These are phyloP conservation scores for Gillenia trifoliata DNA, from an alignment of 306 rosid genomes.

Conservation along the genomic window DNA sequence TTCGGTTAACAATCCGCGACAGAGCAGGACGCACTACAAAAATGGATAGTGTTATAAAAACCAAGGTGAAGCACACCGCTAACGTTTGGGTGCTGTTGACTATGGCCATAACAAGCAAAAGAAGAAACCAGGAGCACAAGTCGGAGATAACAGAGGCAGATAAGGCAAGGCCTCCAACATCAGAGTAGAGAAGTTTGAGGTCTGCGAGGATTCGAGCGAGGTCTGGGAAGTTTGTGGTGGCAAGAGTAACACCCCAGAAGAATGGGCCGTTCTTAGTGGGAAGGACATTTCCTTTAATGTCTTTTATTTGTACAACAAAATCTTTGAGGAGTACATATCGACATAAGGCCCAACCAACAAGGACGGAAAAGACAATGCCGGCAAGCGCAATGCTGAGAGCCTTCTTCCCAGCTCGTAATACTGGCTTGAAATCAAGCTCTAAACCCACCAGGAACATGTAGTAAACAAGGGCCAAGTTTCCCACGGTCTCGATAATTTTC, in stretches of 20 bases:
- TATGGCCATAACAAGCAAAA: slow-evolving; percentile 10
- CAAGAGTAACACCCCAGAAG: slow-evolving; percentile 37
- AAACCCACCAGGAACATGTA: slow-evolving; percentile 37
- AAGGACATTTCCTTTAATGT: no score
- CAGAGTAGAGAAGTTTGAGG: slow-evolving; percentile 34
- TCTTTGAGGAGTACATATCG: neutral
- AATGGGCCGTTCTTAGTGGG: slow-evolving; percentile 13
- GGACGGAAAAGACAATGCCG: slow-evolving; percentile 23
- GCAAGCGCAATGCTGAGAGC: slow-evolving; percentile 29
- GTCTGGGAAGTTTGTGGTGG: slow-evolving; percentile 40
- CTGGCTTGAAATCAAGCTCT: slow-evolving; percentile 30
- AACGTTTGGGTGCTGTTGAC: neutral
- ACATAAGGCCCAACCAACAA: slow-evolving; percentile 24
- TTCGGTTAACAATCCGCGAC: slow-evolving; percentile 10
- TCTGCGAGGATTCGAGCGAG: slow-evolving; percentile 30
- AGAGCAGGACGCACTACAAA: slow-evolving; percentile 30
- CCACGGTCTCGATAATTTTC: slow-evolving; percentile 29
- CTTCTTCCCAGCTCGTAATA: slow-evolving; percentile 23
- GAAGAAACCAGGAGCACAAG: slow-evolving; percentile 28
- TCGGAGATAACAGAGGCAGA: slow-evolving; percentile 34
- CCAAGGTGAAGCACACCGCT: neutral
- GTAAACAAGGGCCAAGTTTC: slow-evolving; percentile 30
- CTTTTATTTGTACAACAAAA: neutral
- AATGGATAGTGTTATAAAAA: slow-evolving; percentile 9
- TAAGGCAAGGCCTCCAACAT: slow-evolving; percentile 31